Conservation (phyloP, 2,329 filamentous ascomycete species). For the Neonectria magnoliae region DNA sequence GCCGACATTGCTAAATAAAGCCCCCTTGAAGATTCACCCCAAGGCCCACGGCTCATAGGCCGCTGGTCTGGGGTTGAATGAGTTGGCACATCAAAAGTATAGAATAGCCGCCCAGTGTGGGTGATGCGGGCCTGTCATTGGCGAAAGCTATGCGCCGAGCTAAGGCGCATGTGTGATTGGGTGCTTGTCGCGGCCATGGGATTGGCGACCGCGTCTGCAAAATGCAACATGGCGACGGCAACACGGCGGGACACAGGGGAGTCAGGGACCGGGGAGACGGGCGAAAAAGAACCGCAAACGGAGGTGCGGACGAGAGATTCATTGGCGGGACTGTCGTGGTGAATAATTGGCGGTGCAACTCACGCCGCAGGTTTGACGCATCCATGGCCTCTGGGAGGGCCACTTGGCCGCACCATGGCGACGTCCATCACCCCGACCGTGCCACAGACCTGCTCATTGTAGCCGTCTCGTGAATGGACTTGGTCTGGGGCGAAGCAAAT, state of each 20-base stretch:
- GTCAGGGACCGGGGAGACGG: constrained; percentile 33
- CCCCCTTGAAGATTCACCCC: constrained; percentile 25
- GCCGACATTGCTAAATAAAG: constrained; percentile 44
- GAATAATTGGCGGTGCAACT: constrained; percentile 20
- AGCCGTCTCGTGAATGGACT: constrained; percentile 1
- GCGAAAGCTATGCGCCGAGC: constrained; percentile 43
- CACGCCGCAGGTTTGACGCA: constrained; percentile 21
- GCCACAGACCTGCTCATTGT: background rate
- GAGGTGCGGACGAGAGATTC: constrained; percentile 21
- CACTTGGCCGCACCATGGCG: constrained; percentile 2
- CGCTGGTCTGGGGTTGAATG: constrained; percentile 33
- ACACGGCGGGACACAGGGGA: background rate
- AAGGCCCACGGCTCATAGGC: constrained; percentile 39
- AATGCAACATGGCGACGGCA: constrained; percentile 22
- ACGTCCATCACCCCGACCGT: constrained; percentile 7
- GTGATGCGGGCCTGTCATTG: constrained; percentile 42
- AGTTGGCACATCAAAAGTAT: constrained; percentile 43
- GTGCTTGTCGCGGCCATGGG: constrained; percentile 36
- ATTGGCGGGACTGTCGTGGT: constrained; percentile 27
- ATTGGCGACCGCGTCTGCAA: constrained; percentile 41
- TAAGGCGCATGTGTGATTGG: constrained; percentile 40
- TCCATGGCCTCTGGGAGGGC: constrained; percentile 9
- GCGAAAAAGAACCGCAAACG: constrained; percentile 19
- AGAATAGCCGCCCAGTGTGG: constrained; percentile 52
- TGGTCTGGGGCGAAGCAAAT: background rate